Conservation (phyloP, 768 basidiomycete species). For the Hebeloma cylindrosporum region DNA sequence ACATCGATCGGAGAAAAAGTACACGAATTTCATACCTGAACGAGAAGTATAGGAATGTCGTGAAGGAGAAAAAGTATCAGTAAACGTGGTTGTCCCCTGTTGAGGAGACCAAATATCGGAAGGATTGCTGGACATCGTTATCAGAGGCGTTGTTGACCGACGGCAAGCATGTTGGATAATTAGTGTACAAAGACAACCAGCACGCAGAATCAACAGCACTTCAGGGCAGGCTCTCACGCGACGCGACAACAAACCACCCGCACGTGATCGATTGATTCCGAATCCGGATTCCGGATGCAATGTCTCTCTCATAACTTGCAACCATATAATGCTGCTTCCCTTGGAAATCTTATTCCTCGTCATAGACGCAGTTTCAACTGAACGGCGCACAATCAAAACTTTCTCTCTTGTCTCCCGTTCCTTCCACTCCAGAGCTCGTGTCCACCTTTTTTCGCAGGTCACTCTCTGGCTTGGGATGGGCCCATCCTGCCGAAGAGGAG, state of each 20-base stretch:
- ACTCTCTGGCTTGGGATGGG: too few relatives aligned
- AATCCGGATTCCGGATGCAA: too few relatives aligned
- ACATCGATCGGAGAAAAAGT: background rate
- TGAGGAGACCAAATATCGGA: slow-evolving; percentile 60
- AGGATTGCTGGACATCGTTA: slow-evolving; percentile 39
- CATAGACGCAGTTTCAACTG: too few relatives aligned
- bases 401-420: too few relatives aligned
- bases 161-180: background rate
- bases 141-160: slow-evolving; percentile 6
- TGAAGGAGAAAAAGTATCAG: slow-evolving; percentile 53
- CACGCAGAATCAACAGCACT: slow-evolving; percentile 11
- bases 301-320: too few relatives aligned
- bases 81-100: slow-evolving; percentile 53
- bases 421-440: too few relatives aligned
- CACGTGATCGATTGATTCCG: slow-evolving; percentile 8
- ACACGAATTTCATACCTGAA: slow-evolving; percentile 44
- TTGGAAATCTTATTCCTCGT: too few relatives aligned
- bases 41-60: slow-evolving; percentile 56
- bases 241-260: slow-evolving; percentile 4
- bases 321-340: too few relatives aligned
- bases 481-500: too few relatives aligned
- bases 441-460: too few relatives aligned
- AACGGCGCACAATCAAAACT: too few relatives aligned
- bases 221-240: slow-evolving; percentile 15
- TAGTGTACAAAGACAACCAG: background rate